Percentiles rank a stretch among this genome's conserved stretches.
Evolutionary conservation across 352 stramenopile species (phyloP).

Genomic region (Phytophthora chlamydospora): DNA sequence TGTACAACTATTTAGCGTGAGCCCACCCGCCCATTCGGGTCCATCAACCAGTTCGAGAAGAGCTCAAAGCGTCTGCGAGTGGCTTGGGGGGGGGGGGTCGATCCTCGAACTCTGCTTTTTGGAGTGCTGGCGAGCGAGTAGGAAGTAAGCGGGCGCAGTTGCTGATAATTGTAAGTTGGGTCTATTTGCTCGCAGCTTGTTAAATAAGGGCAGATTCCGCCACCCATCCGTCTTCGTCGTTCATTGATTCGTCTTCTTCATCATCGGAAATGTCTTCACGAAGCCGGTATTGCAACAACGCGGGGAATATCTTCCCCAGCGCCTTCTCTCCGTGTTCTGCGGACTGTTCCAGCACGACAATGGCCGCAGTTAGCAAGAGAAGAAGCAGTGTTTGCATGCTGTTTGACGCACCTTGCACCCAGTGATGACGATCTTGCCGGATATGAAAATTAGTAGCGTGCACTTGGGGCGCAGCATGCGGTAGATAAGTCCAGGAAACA

Average conservation of each 20-base stretch:
- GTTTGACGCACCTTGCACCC: slow-evolving; percentile 77
- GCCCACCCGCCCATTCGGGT: slow-evolving; percentile 12
- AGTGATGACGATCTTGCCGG: slow-evolving; percentile 97
- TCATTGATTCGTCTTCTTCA: slow-evolving; percentile 26
- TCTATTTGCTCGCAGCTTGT: slow-evolving; percentile 22
- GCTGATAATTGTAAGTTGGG: slow-evolving; percentile 32
- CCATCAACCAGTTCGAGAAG: slow-evolving; percentile 4
- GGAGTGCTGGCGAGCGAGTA: slow-evolving; percentile 16
- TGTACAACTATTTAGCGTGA: slow-evolving; percentile 90
- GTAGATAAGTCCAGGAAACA: slow-evolving; percentile 99
- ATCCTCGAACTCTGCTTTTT: slow-evolving; percentile 27
- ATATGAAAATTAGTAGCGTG: slow-evolving; percentile 99
- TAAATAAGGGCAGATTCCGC: slow-evolving; percentile 39
- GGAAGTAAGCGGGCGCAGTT: slow-evolving; percentile 16
- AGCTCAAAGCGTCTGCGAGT: slow-evolving; percentile 17
- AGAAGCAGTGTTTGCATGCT: not conserved
- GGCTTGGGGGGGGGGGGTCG: slow-evolving; percentile 20
- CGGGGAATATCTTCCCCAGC: slow-evolving; percentile 61
- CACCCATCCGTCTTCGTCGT: slow-evolving; percentile 25
- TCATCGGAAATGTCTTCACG: slow-evolving; percentile 36
- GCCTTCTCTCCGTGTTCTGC: slow-evolving; percentile 47
- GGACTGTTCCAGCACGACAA: slow-evolving; percentile 17
- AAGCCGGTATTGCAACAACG: slow-evolving; percentile 58
- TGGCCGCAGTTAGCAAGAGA: not conserved
- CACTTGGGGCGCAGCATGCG: slow-evolving; percentile 96